Percentiles rank a stretch among this genome's conserved stretches.
Conservation (phyloP, 768 basidiomycete species). For the Austroboletus festivus region DNA sequence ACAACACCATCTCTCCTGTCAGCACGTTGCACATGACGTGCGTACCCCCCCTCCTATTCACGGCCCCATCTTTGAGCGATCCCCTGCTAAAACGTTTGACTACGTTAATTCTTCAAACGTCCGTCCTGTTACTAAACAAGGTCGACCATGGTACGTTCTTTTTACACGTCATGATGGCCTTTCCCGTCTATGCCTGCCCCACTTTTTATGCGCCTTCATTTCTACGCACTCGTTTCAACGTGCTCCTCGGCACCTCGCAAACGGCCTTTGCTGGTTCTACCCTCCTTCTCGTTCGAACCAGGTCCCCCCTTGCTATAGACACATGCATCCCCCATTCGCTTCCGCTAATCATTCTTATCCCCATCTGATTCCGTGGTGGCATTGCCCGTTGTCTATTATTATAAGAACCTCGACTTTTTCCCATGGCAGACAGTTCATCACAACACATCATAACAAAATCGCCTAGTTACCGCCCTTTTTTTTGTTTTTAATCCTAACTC, state of each 20-base stretch:
- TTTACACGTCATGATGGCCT: constrained; percentile 22
- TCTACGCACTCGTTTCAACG: constrained; percentile 18
- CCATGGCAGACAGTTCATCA: constrained; percentile 19
- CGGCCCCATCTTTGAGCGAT: constrained; percentile 20
- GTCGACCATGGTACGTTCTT: not conserved
- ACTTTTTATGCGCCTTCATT: not conserved
- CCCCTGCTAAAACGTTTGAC: constrained; percentile 30
- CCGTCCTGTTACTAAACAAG: constrained; percentile 20
- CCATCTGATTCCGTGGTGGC: constrained; percentile 12
- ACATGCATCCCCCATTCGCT: constrained; percentile 14
- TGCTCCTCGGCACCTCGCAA: constrained; percentile 25
- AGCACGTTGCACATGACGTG: not conserved
- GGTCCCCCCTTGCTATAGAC: constrained; percentile 6
- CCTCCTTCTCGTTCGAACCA: constrained; percentile 2
- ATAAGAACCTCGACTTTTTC: constrained; percentile 20
- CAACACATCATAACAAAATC: constrained; percentile 9
- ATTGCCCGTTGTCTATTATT: constrained; percentile 12
- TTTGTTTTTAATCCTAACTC: too few relatives aligned
- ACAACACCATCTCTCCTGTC: not conserved
- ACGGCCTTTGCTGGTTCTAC: constrained; percentile 6
- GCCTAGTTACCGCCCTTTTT: constrained; percentile 20
- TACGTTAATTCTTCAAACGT: constrained; percentile 30
- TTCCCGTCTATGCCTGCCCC: constrained; percentile 4
- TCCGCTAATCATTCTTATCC: constrained; percentile 13
- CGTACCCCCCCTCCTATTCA: too few relatives aligned